Evolutionary conservation across 441 rosid species (phyloP), one percentile per base, ranked within the genome.

Genomic region (Cnidoscolus chayamansa): DNA sequence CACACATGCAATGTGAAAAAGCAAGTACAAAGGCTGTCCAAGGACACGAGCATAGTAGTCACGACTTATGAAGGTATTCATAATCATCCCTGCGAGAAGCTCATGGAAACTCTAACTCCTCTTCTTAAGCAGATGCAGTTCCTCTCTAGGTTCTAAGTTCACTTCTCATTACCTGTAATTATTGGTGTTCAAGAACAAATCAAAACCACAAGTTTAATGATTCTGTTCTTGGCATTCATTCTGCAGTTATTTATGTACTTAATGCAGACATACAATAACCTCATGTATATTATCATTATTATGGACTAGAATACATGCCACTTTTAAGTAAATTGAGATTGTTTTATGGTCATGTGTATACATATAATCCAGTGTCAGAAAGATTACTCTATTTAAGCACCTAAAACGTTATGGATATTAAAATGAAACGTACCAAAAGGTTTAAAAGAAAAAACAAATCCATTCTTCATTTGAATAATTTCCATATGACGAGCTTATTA

Each of bases 1-100:
- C 84, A 87, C 65, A 90, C 94, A 47, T 92, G 98, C 89, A 85
- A 80, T 72, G 95, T 92, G 77, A 90, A 90, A 92, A 92, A 92
- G 84, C 97, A 92, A 84, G 90, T 90, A 30, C 98, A 90, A 71
- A 87, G 98, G 72, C 74, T 84, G 37, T 79, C 87, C 6, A 84
- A 80, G 67, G 96, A 90, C 63, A 90, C 89, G 51, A 83, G 77
- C 69, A 71, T 90, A 35, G 98, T 92, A 9, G 85, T 84, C 20
- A 92, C 98, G 0, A 92, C 98, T 35, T 92, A 92, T 71, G 93
- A 92, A 72, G 98, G 97, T 35, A 78, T 76, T 58, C 98, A 92
- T 74, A 84, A 75, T 61, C 97, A 92, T 79, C 84, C 87, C 0
- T 85, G 89, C 2, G 88, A 90, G 63, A 87, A 84, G 77, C 84